Evolutionary conservation across 2,329 filamentous ascomycete species (phyloP).

Genomic region (Neonectria punicea): DNA sequence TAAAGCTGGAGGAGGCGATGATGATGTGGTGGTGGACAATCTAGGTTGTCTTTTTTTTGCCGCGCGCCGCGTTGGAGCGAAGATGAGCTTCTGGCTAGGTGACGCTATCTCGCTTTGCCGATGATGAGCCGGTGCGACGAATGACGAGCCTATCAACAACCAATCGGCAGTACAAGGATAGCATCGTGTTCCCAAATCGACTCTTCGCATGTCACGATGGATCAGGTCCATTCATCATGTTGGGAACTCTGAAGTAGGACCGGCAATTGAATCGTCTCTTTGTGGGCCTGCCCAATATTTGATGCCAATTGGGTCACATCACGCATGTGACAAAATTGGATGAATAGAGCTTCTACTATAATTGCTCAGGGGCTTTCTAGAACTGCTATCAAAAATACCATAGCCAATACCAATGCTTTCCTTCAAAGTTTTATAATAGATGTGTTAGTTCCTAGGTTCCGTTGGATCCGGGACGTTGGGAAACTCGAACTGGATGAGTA

Average conservation of each 20-base stretch:
- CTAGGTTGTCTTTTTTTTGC: slow-evolving; percentile 40
- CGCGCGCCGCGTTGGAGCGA: slow-evolving; percentile 35
- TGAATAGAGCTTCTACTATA: not conserved
- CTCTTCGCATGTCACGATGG: slow-evolving; percentile 6
- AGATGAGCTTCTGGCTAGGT: slow-evolving; percentile 22
- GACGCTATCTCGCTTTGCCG: slow-evolving; percentile 36
- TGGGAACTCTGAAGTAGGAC: not conserved
- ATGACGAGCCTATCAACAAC: not conserved
- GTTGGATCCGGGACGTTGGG: not conserved
- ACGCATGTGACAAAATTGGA: not conserved
- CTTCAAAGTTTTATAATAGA: not conserved
- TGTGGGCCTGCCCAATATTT: not conserved
- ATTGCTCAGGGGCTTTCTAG: not conserved
- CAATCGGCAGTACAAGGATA: slow-evolving; percentile 18
- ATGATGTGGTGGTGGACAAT: slow-evolving; percentile 30
- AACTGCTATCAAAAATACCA: not conserved
- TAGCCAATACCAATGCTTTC: not conserved
- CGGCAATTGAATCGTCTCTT: not conserved
- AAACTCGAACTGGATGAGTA: not conserved
- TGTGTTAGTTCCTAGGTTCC: too few species aligned
- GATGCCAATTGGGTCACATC: not conserved
- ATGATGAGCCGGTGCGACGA: slow-evolving; percentile 42
- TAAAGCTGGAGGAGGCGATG: slow-evolving; percentile 26
- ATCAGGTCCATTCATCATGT: slow-evolving; percentile 6
- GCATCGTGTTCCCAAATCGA: slow-evolving; percentile 16